Evolutionary conservation across 2,329 filamentous ascomycete species (phyloP), one percentile per base, ranked within the genome.

Genomic region (Talaromyces islandicus): DNA sequence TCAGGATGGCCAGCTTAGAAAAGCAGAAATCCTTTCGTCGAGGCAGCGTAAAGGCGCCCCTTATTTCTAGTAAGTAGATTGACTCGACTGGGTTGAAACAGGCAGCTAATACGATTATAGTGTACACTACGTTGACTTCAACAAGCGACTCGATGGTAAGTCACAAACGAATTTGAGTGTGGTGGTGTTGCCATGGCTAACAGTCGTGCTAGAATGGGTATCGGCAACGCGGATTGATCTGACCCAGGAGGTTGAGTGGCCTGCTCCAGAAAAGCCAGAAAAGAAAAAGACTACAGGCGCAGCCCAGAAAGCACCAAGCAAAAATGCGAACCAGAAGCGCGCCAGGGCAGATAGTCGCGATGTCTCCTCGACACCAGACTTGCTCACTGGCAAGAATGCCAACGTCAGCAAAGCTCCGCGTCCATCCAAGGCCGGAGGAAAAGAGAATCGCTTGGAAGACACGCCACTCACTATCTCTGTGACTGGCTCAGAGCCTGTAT

Each of bases 81-180:
- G 35, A 14, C 63, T 51, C 46, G 17, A 32, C 48, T 38, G 41
- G 19, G 12, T 12, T 2, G 30, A 30, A 35, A 19, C 25, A 38
- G 58, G 64, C 69, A 57, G 70, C 67, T 32, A 66, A 62, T 17
- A 32, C 10, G 11, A 19, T 4, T 27, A 11, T 57, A 80, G 77
- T 75, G 95, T 96, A 69, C 96, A 97, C 75, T 97, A 97, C 73
- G 91, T 96, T 71, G 95, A 96, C 70, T 97, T 97, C 84, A 97
- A 97, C 78, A 97, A 97, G 69, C 85, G 86, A 80, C 78, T 88
- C 32, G 85, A 88, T 67, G 80, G 78, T 80, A 70, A 56, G 54
- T 41, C 30, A 17, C 17, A 25, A 21, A 29, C 9, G 24, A 52
- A 29, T 52, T 52, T 52, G 12, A n/a, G 7, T 17, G 9, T 52